A percentile compares a stretch with the other conserved stretches of the same genome.
These are phyloP conservation scores for Drechslerella coelobrocha DNA, from an alignment of 2,329 filamentous ascomycete species.

Conservation along the genomic window DNA sequence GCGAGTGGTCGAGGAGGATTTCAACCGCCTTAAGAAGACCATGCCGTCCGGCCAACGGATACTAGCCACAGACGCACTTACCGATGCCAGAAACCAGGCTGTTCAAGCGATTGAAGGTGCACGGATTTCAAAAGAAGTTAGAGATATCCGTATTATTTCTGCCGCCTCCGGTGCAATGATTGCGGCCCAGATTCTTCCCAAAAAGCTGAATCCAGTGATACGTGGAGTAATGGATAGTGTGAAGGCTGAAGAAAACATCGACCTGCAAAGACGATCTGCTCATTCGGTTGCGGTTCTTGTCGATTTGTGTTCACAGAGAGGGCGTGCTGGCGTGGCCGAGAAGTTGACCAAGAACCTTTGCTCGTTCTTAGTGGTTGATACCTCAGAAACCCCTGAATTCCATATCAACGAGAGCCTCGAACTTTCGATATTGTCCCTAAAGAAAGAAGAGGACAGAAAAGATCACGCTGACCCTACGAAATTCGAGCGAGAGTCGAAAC, in stretches of 20 bases:
- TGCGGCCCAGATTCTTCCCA: constrained; percentile 83
- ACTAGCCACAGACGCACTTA: constrained; percentile 78
- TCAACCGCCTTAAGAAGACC: constrained; percentile 84
- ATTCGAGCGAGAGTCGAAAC: constrained; percentile 86
- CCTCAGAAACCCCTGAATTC: constrained; percentile 96
- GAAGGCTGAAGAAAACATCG: constrained; percentile 89
- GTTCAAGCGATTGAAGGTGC: constrained; percentile 79
- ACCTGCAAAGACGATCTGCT: constrained; percentile 85
- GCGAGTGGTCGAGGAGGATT: constrained; percentile 83
- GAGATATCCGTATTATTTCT: constrained; percentile 85
- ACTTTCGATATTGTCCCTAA: constrained; percentile 84
- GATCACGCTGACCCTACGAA: constrained; percentile 90
- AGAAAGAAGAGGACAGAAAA: constrained; percentile 94
- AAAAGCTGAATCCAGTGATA: constrained; percentile 91
- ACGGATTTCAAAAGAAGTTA: constrained; percentile 75
- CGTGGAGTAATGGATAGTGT: constrained; percentile 98
- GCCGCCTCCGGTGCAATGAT: constrained; percentile 87
- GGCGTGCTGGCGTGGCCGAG: constrained; percentile 84
- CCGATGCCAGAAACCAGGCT: constrained; percentile 76
- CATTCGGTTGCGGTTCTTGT: constrained; percentile 83
- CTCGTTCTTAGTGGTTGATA: constrained; percentile 97
- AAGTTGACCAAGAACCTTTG: constrained; percentile 95
- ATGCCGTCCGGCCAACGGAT: constrained; percentile 87
- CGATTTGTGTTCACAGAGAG: constrained; percentile 80
- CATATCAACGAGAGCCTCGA: constrained; percentile 79